Evolutionary conservation across 306 rosid genomes (phyloP), one percentile per base, ranked within the genome.

Genomic region (Begonia fuchsioides): DNA sequence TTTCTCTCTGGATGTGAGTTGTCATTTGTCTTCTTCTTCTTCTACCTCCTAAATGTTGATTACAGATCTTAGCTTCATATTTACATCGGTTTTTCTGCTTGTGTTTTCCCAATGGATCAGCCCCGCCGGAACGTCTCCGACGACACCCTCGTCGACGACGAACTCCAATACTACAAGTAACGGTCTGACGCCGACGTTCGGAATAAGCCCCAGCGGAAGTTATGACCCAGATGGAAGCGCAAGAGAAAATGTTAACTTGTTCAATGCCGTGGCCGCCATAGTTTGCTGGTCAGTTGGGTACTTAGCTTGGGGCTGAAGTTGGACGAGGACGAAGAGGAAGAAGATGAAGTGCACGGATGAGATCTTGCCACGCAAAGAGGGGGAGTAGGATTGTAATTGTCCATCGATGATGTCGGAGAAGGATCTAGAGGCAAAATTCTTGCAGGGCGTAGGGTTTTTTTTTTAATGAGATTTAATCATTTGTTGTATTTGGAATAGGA

Each of bases 121-220:
- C 70, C 60, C 48, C 41, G 13, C 84, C n/a, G 87, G 84, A 35
- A 72, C 74, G 18, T 52, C 65, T 12, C 55, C 78, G 5, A 56
- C 76, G 47, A 47, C 79, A 52, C 44, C 58, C 12, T 17, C 60
- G 13, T 18, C 68, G 2, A 54, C 69, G 38, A 51, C 75, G 3
- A 56, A 41, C 6, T 63, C 62, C 8, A 32, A 50, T 38, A 38
- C 71, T 38, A 38, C 71, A 3, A 17, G 62, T 9, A 13, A 6
- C 6, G 46, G 13, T 15, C 16, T 11, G 20, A 9, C 62, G 20
- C 16, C 62, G 1, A 17, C 64, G 55, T 74, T 76, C 46, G 92
- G 96, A 38, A 60, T 82, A 1, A 77, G 92, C 67, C 96, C 96
- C 12, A 10, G 81, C 13, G 62, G 62, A 18, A 57, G 32, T 3